These are phyloP conservation scores for Panellus pusillus DNA, from an alignment of 768 basidiomycete species.

Conservation along the genomic window DNA sequence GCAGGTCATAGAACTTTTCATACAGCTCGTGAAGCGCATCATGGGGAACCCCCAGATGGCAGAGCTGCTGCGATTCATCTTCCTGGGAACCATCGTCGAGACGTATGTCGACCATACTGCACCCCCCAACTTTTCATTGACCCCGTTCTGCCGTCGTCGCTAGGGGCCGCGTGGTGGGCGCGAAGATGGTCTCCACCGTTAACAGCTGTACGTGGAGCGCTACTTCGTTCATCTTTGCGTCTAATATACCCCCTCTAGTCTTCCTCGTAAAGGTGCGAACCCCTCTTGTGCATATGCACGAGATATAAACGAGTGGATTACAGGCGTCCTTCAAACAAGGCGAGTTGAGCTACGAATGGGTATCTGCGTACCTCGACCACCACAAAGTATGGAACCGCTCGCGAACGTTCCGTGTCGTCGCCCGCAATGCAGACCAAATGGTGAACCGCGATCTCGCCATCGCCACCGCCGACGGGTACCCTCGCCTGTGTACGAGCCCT, in stretches of 20 bases:
- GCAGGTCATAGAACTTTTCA: conserved; percentile 6
- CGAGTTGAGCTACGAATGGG: conserved; percentile 17
- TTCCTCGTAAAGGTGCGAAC: conserved; percentile 20
- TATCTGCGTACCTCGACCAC: conserved; percentile 21
- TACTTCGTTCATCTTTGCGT: background rate
- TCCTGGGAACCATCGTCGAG: conserved; percentile 21
- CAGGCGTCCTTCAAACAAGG: conserved; percentile 22
- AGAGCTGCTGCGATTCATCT: conserved; percentile 19
- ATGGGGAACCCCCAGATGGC: conserved; percentile 19
- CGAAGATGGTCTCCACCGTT: conserved; percentile 20
- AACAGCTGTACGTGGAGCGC: conserved; percentile 19
- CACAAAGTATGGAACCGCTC: conserved; percentile 23
- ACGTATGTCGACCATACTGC: conserved; percentile 2
- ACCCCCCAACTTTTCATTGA: background rate
- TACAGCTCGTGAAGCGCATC: background rate
- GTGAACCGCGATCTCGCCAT: conserved; percentile 20
- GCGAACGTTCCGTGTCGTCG: conserved; percentile 22
- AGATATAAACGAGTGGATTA: background rate
- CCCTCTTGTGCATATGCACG: background rate
- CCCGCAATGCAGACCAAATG: conserved; percentile 13
- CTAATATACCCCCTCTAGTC: conserved; percentile 5
- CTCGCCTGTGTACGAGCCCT: conserved; percentile 17
- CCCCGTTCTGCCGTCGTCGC: background rate
- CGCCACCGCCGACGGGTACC: conserved; percentile 15
- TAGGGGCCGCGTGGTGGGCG: conserved; percentile 19